Evolutionary conservation across 352 stramenopile species (phyloP).

Genomic region (Globisporangium middletonii): DNA sequence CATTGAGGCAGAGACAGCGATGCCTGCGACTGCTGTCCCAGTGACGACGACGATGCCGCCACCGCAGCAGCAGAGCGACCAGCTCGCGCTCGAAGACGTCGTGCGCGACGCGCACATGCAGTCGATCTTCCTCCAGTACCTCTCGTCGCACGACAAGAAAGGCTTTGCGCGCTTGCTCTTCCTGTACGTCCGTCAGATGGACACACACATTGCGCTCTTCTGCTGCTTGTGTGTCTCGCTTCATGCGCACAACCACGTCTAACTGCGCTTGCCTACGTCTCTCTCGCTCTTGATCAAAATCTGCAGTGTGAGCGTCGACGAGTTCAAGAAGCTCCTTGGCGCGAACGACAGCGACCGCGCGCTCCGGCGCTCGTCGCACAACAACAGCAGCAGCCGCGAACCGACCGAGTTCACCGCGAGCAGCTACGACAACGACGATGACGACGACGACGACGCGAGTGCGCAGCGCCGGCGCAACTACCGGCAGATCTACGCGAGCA

Average conservation of each 20-base stretch:
- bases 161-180: slow-evolving; percentile 76
- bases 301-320: slow-evolving; percentile 68
- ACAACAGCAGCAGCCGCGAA: not conserved
- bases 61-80: not conserved
- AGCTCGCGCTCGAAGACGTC: slow-evolving; percentile 62
- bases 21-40: slow-evolving; percentile 10
- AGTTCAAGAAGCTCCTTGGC: slow-evolving; percentile 78
- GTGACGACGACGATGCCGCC: not conserved
- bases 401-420: slow-evolving; percentile 3
- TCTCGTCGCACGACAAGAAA: slow-evolving; percentile 58
- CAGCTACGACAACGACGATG: slow-evolving; percentile 9
- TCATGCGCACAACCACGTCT: no score
- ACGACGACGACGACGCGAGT: slow-evolving; percentile 10
- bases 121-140: slow-evolving; percentile 74
- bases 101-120: slow-evolving; percentile 74
- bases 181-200: slow-evolving; percentile 29
- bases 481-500: slow-evolving; percentile 68
- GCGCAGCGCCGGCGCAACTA: slow-evolving; percentile 22
- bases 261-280: not conserved
- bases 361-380: not conserved
- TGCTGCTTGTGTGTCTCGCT: not conserved
- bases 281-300: not conserved
- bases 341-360: slow-evolving; percentile 8
- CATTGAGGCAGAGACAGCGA: not conserved
- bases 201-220: not conserved